A percentile compares a stretch with the other conserved stretches of the same genome.
phyloP scores from a whole-genome alignment of 495 filamentous ascomycete species.

The Glonium stellatum region DNA sequence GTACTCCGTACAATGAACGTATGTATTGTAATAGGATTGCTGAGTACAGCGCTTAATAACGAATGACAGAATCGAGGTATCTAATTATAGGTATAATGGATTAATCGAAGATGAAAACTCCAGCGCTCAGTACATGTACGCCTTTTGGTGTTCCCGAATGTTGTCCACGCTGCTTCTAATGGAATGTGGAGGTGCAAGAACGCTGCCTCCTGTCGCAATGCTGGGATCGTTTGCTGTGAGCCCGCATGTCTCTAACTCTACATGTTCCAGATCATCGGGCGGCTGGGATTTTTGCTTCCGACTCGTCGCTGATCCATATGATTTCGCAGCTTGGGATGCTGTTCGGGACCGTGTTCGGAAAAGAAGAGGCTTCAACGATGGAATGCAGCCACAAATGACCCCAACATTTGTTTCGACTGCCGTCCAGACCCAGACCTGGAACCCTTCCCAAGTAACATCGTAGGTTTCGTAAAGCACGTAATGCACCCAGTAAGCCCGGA shows the following conservation, averaged over 20 bases:
- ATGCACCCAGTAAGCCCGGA: conserved; percentile 24
- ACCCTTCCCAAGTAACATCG: conserved; percentile 27
- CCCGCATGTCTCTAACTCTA: not conserved
- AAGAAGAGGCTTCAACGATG: conserved; percentile 25
- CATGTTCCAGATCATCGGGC: not conserved
- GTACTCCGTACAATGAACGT: no score
- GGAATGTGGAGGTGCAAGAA: not conserved
- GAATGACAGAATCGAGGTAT: not conserved
- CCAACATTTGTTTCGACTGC: conserved; percentile 27
- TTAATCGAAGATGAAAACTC: not conserved
- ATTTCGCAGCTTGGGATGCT: not conserved
- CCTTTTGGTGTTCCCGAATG: not conserved
- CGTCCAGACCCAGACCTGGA: conserved; percentile 26
- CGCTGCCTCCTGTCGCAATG: not conserved
- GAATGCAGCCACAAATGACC: conserved; percentile 26
- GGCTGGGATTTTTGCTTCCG: not conserved
- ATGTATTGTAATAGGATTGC: not conserved
- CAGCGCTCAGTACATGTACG: not conserved
- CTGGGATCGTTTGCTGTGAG: not conserved
- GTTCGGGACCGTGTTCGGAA: conserved; percentile 7
- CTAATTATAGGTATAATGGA: not conserved
- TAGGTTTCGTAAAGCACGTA: conserved; percentile 25
- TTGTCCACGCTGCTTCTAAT: not conserved
- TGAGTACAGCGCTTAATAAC: not conserved
- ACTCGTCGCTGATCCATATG: not conserved